These are phyloP conservation scores for Tritrichomonas musculus DNA, from an alignment of 208 protist species.

Conservation along the genomic window DNA sequence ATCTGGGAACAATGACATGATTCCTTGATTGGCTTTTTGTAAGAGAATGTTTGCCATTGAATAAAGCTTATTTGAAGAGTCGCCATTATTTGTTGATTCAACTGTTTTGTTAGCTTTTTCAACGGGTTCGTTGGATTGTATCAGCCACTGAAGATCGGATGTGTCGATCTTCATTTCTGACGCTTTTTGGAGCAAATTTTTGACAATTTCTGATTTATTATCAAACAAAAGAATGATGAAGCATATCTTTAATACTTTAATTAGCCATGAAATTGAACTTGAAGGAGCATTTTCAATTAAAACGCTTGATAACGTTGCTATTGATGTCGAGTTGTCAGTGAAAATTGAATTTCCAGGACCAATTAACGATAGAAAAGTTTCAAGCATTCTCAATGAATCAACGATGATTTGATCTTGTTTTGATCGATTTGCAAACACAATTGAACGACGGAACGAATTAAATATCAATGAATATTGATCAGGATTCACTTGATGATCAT, in stretches of 20 bases:
- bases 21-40: not conserved
- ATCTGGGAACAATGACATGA: not conserved
- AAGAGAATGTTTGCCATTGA: not conserved
- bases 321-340: not conserved
- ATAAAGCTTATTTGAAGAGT: not conserved
- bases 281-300: not conserved
- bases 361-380: not conserved
- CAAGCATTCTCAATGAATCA: not conserved
- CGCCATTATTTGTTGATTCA: not conserved
- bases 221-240: not conserved
- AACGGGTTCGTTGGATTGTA: not conserved
- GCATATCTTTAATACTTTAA: too few relatives aligned
- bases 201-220: not conserved
- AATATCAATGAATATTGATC: not conserved
- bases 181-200: not conserved
- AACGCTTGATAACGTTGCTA: not conserved
- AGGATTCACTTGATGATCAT: not conserved
- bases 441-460: not conserved
- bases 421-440: not conserved
- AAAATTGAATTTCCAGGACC: not conserved
- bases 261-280: not conserved
- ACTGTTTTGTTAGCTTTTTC: not conserved
- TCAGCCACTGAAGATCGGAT: not conserved
- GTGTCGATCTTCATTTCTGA: not conserved
- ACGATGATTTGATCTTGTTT: not conserved